phyloP scores from a whole-genome alignment of 805 yeast genomes.

The Scheffersomyces amazonensis region DNA sequence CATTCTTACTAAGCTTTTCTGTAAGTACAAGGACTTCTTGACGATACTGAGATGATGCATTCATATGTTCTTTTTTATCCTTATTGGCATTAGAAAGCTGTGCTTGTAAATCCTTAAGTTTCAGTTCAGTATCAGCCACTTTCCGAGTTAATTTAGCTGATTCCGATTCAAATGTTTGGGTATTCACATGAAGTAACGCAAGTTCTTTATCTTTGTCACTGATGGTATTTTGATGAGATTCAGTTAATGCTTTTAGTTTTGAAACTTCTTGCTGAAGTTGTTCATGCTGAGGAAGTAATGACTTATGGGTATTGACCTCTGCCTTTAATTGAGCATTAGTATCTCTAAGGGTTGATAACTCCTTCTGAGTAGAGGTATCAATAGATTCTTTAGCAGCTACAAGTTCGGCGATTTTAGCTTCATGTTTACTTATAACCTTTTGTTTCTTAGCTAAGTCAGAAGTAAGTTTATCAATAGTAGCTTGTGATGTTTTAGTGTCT shows the following conservation, averaged over 20 bases:
- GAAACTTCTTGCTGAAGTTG: slow-evolving; percentile 9
- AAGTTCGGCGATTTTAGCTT: background rate
- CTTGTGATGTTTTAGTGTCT: background rate
- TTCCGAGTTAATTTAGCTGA: slow-evolving; percentile 11
- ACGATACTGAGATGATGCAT: background rate
- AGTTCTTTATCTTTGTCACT: slow-evolving; percentile 12
- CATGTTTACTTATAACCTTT: background rate
- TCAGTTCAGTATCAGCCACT: slow-evolving; percentile 11
- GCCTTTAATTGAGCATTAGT: slow-evolving; percentile 5
- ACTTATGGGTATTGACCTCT: slow-evolving; percentile 9
- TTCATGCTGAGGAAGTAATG: slow-evolving; percentile 7
- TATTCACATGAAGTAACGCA: slow-evolving; percentile 8
- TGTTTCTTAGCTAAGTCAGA: slow-evolving; percentile 2
- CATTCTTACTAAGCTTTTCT: slow-evolving; percentile 1
- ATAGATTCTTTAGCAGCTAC: background rate
- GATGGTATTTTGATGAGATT: slow-evolving; percentile 6
- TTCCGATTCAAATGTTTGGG: slow-evolving; percentile 10
- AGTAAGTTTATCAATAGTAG: background rate
- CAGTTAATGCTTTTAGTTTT: slow-evolving; percentile 10
- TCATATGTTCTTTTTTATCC: slow-evolving; percentile 1
- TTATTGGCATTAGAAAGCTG: slow-evolving; percentile 2
- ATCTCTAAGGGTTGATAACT: slow-evolving; percentile 8
- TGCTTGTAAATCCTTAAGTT: slow-evolving; percentile 7
- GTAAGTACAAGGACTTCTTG: slow-evolving; percentile 2
- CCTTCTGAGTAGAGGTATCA: background rate